These are phyloP conservation scores for Mytilinidion resinicola DNA, from an alignment of 495 filamentous ascomycete species.

Conservation along the genomic window DNA sequence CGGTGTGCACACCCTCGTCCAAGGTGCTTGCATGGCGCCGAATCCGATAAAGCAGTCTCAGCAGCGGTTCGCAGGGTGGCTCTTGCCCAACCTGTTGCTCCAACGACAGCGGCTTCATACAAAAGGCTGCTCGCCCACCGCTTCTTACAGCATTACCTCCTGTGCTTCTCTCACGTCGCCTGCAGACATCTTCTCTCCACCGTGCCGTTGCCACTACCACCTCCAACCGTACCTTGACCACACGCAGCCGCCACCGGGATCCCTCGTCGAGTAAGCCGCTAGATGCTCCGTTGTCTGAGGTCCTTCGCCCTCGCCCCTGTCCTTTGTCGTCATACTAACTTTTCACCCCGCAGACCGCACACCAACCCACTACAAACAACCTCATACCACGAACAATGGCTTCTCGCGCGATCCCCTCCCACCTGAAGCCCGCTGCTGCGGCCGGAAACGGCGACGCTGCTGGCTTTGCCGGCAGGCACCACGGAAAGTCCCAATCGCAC, in stretches of 20 bases:
- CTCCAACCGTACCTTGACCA: background rate
- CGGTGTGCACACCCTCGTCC: background rate
- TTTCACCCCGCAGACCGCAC: background rate
- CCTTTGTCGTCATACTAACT: conserved; percentile 3
- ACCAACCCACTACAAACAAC: background rate
- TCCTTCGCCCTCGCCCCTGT: background rate
- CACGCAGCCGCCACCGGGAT: background rate
- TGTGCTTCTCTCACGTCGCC: no score
- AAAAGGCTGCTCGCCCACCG: background rate
- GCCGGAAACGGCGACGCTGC: conserved; percentile 46
- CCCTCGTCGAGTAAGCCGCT: conserved; percentile 2
- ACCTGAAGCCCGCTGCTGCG: conserved; percentile 60
- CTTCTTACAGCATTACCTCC: background rate
- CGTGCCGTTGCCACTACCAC: background rate
- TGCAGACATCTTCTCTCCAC: background rate
- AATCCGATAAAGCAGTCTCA: conserved; percentile 1
- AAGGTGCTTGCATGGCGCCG: background rate
- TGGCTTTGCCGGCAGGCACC: conserved; percentile 62
- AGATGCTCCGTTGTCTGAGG: background rate
- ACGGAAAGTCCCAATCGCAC: conserved; percentile 91
- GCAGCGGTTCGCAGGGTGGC: background rate
- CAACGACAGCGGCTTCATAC: conserved; percentile 1
- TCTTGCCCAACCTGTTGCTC: conserved; percentile 5
- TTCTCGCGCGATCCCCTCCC: conserved; percentile 65
- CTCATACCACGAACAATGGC: conserved; percentile 52